phyloP scores from a whole-genome alignment of 495 filamentous ascomycete species.

The Penicillium macrosclerotiorum region DNA sequence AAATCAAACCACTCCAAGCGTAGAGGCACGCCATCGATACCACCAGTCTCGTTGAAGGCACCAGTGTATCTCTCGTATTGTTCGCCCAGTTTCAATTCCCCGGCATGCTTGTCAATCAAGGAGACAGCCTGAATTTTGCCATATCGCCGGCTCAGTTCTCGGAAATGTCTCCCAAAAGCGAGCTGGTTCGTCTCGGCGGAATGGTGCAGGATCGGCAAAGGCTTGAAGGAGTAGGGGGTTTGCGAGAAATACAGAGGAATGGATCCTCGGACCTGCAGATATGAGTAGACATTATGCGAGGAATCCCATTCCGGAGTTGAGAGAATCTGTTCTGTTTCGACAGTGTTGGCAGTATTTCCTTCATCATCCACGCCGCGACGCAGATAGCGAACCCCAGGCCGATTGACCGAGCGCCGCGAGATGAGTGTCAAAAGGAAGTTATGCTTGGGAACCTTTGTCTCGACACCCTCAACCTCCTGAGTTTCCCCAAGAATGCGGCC shows the following conservation, averaged over 20 bases:
- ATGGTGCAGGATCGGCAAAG: constrained; percentile 75
- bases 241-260: constrained; percentile 94
- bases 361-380: constrained; percentile 88
- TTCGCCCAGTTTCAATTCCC: constrained; percentile 73
- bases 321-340: constrained; percentile 92
- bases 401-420: constrained; percentile 76
- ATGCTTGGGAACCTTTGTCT: constrained; percentile 29
- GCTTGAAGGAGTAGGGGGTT: constrained; percentile 88
- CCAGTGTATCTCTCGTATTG: constrained; percentile 67
- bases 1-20: constrained; percentile 96
- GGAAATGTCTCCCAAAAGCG: constrained; percentile 79
- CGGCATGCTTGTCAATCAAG: constrained; percentile 81
- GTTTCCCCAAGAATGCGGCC: constrained; percentile 33
- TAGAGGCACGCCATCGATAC: constrained; percentile 52
- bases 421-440: constrained; percentile 79
- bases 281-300: constrained; percentile 68
- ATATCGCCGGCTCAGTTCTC: constrained; percentile 61
- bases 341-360: constrained; percentile 82
- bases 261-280: constrained; percentile 80
- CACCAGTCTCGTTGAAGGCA: constrained; percentile 59
- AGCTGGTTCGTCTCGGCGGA: constrained; percentile 69
- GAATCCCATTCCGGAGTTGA: constrained; percentile 61
- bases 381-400: constrained; percentile 86
- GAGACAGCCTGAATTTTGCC: constrained; percentile 76
- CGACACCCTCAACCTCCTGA: constrained; percentile 24